Evolutionary conservation across 768 basidiomycete genomes (phyloP).

Genomic region (Russula foetens): DNA sequence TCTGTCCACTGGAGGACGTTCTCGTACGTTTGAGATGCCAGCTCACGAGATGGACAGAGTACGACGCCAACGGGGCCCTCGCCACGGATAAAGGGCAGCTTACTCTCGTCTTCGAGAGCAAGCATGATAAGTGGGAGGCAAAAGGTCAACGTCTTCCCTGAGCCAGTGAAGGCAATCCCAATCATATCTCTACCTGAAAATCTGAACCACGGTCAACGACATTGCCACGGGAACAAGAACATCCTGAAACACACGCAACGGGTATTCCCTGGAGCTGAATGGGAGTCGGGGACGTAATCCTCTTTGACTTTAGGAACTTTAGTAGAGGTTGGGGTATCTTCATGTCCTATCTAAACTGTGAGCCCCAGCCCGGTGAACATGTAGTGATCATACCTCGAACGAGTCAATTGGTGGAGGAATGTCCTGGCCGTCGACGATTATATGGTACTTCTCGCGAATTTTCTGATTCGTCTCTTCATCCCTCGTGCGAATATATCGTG

Average conservation of each 20-base stretch:
- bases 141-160: conserved; percentile 97
- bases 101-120: conserved; percentile 87
- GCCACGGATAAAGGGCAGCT: conserved; percentile 81
- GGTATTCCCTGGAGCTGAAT: conserved; percentile 98
- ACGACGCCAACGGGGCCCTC: conserved; percentile 97
- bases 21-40: conserved; percentile 96
- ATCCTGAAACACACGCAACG: conserved; percentile 58
- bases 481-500: conserved; percentile 69
- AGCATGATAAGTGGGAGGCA: conserved; percentile 97
- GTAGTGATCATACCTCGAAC: conserved; percentile 50
- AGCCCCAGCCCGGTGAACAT: conserved; percentile 7
- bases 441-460: conserved; percentile 86
- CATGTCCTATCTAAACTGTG: conserved; percentile 65
- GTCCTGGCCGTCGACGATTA: conserved; percentile 89
- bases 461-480: conserved; percentile 59
- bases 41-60: conserved; percentile 93
- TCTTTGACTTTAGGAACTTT: conserved; percentile 74
- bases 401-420: conserved; percentile 89
- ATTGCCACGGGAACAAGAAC: neutral
- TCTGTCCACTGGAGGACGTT: conserved; percentile 83
- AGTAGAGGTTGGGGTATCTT: conserved; percentile 89
- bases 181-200: conserved; percentile 97
- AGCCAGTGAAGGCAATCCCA: conserved; percentile 98
- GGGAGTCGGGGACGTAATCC: conserved; percentile 83
- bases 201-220: conserved; percentile 32